Evolutionary conservation across 176 grass and related monocot species (phyloP), one percentile per base, ranked within the genome.

Genomic region (Poa pratensis): DNA sequence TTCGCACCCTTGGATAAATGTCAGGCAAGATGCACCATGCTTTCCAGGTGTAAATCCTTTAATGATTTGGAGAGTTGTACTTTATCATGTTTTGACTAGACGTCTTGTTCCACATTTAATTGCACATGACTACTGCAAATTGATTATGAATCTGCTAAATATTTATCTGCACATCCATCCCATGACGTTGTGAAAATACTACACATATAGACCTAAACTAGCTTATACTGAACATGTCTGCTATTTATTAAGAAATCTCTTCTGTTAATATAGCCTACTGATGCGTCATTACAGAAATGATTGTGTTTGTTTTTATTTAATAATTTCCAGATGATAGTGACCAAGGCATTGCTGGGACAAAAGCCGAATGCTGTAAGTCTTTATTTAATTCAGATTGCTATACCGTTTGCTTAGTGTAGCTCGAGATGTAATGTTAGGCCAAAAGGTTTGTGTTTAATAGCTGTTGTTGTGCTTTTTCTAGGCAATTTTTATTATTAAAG

Each of bases 261-360:
- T 67, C 3, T 76, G 30, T 76, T 76, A n/a, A 54, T 55, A 57
- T 37, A 77, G 30, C 18, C 51, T 50, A 52, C 27, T 50, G 55
- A 48, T 50, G 48, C 2, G 5, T 13, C 52, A 80, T 4, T 2
- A 37, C 19, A 49, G 18, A 71, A 73, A 80, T 22, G 48, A 59
- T 61, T 80, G 19, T 66, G 8, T 68, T 69, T 24, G 27, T 9
- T 61, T 84, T 69, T 50, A 75, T 30, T 64, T 62, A 7, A 62
- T 64, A 66, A 18, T 58, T 65, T 84, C 61, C 89, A 87, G 89
- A 91, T 91, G 89, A 81, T 91, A 64, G 68, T 90, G 51, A 90
- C 89, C 48, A 75, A 84, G 27, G 64, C 84, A 28, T 84, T 90
- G 75, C 75, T 87, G 69, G 81, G 69, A 62, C 40, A 7, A 61